phyloP scores from a whole-genome alignment of 495 filamentous ascomycete genomes.

The Hyphodiscus hymeniophilus region DNA sequence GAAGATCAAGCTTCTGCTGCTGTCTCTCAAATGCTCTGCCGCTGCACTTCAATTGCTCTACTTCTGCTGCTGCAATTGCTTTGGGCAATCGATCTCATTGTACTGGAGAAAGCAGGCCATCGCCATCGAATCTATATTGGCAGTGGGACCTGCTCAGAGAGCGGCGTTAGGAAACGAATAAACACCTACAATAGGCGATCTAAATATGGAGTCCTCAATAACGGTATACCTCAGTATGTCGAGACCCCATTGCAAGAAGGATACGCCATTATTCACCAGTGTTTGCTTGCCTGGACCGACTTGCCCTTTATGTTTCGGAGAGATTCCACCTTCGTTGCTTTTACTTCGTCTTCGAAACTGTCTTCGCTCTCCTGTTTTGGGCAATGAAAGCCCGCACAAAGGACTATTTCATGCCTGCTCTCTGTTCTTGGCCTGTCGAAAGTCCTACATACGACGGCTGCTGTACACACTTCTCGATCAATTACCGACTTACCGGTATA shows the following conservation, averaged over 20 bases:
- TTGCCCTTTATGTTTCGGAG: slow-evolving; percentile 1
- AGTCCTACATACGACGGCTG: slow-evolving; percentile 7
- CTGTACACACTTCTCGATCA: slow-evolving; percentile 9
- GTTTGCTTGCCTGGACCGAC: slow-evolving; percentile 5
- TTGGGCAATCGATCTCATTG: too few relatives aligned
- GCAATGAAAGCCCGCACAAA: slow-evolving; percentile 12
- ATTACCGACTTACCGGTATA: not conserved
- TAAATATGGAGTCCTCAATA: too few relatives aligned
- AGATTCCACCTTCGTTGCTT: slow-evolving; percentile 1
- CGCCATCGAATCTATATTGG: too few relatives aligned
- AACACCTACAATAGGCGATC: too few relatives aligned
- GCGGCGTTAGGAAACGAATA: too few relatives aligned
- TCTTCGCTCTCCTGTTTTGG: slow-evolving; percentile 8
- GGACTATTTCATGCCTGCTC: slow-evolving; percentile 10
- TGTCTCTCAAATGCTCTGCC: too few relatives aligned
- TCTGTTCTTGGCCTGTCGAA: slow-evolving; percentile 8
- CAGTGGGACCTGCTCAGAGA: too few relatives aligned
- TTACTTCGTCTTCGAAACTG: slow-evolving; percentile 1
- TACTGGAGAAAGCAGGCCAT: too few relatives aligned
- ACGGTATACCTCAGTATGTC: too few relatives aligned
- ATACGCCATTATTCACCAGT: slow-evolving; percentile 5
- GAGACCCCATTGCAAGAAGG: slow-evolving; percentile 11
- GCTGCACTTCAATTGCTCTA: too few relatives aligned
- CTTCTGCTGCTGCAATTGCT: too few relatives aligned
- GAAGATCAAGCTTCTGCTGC: too few relatives aligned